A percentile compares a stretch with the other conserved stretches of the same genome.
These are phyloP conservation scores for Seiridium cupressi DNA, from an alignment of 2,329 filamentous ascomycete genomes.

Conservation along the genomic window DNA sequence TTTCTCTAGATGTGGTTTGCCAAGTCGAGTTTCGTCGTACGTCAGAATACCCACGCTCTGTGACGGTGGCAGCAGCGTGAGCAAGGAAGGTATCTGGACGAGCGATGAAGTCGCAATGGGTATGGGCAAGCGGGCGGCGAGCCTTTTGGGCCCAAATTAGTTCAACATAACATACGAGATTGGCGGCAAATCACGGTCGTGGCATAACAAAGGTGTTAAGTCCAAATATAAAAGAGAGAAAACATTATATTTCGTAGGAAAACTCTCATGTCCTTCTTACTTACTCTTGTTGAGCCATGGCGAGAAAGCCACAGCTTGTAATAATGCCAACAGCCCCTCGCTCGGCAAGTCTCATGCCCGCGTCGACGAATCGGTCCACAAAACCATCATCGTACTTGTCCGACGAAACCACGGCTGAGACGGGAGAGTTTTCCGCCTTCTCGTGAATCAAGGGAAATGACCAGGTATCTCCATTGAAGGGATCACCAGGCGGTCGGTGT, in stretches of 20 bases:
- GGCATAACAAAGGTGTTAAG: too few relatives aligned
- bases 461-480: constrained; percentile 33
- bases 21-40: constrained; percentile 25
- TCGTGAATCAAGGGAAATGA: constrained; percentile 34
- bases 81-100: constrained; percentile 30
- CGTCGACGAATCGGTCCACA: constrained; percentile 31
- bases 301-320: constrained; percentile 38
- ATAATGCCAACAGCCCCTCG: constrained; percentile 33
- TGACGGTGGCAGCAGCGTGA: constrained; percentile 20
- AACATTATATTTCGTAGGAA: too few relatives aligned
- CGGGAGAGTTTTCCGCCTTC: constrained; percentile 25
- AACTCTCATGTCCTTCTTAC: not conserved
- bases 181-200: too few relatives aligned
- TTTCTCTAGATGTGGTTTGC: constrained; percentile 15
- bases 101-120: constrained; percentile 34
- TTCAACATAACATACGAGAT: not conserved
- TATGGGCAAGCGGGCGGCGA: constrained; percentile 29
- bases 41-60: constrained; percentile 29
- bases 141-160: constrained; percentile 12
- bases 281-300: constrained; percentile 31
- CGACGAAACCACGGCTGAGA: constrained; percentile 26
- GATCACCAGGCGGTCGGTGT: constrained; percentile 32
- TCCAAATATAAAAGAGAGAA: too few relatives aligned
- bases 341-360: constrained; percentile 28
- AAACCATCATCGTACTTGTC: constrained; percentile 29